Evolutionary conservation across 2,329 filamentous ascomycete species (phyloP), one percentile per base, ranked within the genome.

Genomic region (Aspergillus intermedius): DNA sequence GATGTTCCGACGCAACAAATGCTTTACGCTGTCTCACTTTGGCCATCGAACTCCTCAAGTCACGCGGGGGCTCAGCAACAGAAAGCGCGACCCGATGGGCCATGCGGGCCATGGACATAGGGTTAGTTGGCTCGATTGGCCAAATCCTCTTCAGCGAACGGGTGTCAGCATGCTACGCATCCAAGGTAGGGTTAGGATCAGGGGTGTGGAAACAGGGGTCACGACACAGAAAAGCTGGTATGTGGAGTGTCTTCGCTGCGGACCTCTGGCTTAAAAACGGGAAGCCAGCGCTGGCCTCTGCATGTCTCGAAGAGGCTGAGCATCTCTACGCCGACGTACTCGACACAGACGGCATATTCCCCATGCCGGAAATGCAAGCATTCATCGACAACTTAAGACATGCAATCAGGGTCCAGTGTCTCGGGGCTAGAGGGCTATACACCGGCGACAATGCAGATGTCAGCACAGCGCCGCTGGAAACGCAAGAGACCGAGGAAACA

Each of bases 51-150:
- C 80, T 98, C 1, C 75, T 97, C 2, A 84, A 88, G 34, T 76
- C 93, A 9, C 81, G 91, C 5, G 89, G 88, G 21, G 87, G 88
- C 10, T 81, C 84, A 3, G 87, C 86, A 21, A 80, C 89, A 5
- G 93, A 96, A 62, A 88, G 93, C 60, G 90, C 91, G 6, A 89
- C 89, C 15, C 82, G 81, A 63, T 97, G 91, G 90, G 88, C 84
- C 4, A 82, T 83, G 34, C 81, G 86, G 44, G 79, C 93, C 30
- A 79, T 97, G 5, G 91, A 97, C 52, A 80, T 86, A 46, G 84
- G 82, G 42, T 77, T 95, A 17, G 74, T 89, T 0, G 89, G 88
- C 0, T 74, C 77, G 1, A 75, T 93, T 1, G 90, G 89, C 3
- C 86, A 91, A 51, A 88, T 88, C 0, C 77, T 98, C 10, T 76